Conservation (phyloP, 2,329 filamentous ascomycete species). For the Fusarium nematophilum region DNA sequence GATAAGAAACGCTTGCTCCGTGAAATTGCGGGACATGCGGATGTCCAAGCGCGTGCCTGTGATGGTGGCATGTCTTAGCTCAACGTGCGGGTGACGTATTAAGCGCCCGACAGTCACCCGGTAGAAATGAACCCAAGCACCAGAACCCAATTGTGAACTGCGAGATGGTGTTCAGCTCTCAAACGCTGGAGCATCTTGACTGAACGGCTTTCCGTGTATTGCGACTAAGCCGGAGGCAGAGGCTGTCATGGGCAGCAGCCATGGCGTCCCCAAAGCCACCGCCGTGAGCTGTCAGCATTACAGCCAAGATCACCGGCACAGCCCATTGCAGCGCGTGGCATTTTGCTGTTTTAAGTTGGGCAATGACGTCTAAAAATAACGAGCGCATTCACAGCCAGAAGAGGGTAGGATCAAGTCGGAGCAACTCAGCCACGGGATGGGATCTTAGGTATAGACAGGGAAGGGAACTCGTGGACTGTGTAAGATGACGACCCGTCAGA, state of each 20-base stretch:
- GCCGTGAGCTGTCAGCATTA: conserved; percentile 29
- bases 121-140: neutral
- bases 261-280: conserved; percentile 30
- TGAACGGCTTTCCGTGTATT: neutral
- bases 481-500: neutral
- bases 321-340: conserved; percentile 12
- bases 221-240: conserved; percentile 11
- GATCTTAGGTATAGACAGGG: neutral
- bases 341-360: conserved; percentile 2
- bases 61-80: conserved; percentile 12
- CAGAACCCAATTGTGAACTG: neutral
- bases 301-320: conserved; percentile 28
- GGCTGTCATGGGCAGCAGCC: conserved; percentile 1
- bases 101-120: neutral
- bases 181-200: conserved; percentile 3
- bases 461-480: conserved; percentile 5
- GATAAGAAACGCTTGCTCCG: neutral
- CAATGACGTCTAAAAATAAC: conserved; percentile 17
- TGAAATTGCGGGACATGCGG: conserved; percentile 14
- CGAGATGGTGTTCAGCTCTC: neutral
- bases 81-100: conserved; percentile 3
- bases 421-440: conserved; percentile 8
- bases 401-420: neutral
- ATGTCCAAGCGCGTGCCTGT: conserved; percentile 17
- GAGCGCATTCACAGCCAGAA: neutral